Conservation (phyloP, 805 yeast species). For the Yamadazyma kitorensis region DNA sequence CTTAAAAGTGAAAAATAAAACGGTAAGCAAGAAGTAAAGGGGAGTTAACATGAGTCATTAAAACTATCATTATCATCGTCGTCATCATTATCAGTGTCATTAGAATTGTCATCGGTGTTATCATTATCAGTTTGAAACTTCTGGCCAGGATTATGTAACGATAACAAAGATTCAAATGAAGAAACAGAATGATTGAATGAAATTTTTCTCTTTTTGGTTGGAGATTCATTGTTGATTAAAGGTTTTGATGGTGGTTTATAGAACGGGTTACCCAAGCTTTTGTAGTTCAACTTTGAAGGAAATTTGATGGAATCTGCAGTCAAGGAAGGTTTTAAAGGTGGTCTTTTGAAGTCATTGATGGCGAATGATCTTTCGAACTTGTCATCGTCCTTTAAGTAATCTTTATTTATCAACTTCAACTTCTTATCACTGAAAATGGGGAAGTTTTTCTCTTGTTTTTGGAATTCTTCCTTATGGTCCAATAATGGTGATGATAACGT, state of each 20-base stretch:
- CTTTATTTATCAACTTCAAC: constrained; percentile 7
- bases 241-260: constrained; percentile 15
- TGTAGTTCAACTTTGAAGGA: constrained; percentile 6
- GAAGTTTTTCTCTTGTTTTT: constrained; percentile 4
- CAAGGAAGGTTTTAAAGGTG: constrained; percentile 24
- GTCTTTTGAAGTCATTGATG: constrained; percentile 14
- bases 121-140: constrained; percentile 1
- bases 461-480: constrained; percentile 11
- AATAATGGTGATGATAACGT: constrained; percentile 24
- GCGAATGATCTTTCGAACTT: constrained; percentile 3
- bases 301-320: constrained; percentile 8
- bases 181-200: constrained; percentile 8
- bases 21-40: not conserved
- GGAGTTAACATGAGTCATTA: constrained; percentile 6
- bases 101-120: not conserved
- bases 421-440: constrained; percentile 10
- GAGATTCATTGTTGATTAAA: constrained; percentile 6
- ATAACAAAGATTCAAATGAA: constrained; percentile 10
- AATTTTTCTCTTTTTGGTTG: constrained; percentile 13
- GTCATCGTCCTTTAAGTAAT: no score
- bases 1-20: not conserved
- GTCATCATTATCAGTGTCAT: constrained; percentile 4
- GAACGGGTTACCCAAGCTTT: constrained; percentile 16
- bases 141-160: constrained; percentile 9
- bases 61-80: constrained; percentile 2